Evolutionary conservation across 352 stramenopile genomes (phyloP), one percentile per base, ranked within the genome.

Genomic region (Aphanomyces astaci): DNA sequence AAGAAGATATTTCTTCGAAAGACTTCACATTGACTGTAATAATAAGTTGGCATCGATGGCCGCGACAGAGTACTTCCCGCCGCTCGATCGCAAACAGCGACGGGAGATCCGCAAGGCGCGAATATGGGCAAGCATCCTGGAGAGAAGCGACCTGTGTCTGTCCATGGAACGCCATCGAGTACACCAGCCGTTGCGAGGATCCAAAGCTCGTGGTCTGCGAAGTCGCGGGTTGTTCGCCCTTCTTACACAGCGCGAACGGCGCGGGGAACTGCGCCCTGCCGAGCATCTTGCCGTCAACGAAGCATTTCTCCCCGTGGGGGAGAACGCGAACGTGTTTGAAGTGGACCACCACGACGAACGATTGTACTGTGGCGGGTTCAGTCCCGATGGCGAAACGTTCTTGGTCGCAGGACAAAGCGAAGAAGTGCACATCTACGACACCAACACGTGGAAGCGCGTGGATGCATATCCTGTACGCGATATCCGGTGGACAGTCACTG

Each of bases 331-430:
- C 25, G 90, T 81, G 63, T 73, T 78, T 27, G 76, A 88, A 0
- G 80, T 94, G 3, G 86, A 91, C 70, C 77, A 82, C 25, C 76
- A 89, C 48, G 74, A 73, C 33, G 81, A 90, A 27, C 75, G 86
- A 36, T 80, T 94, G 4, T 92, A 94, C 64, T 94, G 86, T 51
- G 84, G 84, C 28, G 81, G 77, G 1, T 92, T 94, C 59, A 90
- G 88, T 64, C 87, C 76, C 54, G 83, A 80, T 0, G 86, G 86
- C 22, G 74, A 76, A 10, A 75, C 73, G 24, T 92, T 94, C 71
- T 70, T 94, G 1, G 81, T 84, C 0, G 86, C 86, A 0, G 86
- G 84, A 1, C 84, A 94, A 64, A 69, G 77, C 17, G 74, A 77
- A 0, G 80, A 90, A 71, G 86, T 94, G 55, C 53, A 84, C 46